Conservation (phyloP, 202 grass and related monocot genomes). For the Hordeum pubiflorum region DNA sequence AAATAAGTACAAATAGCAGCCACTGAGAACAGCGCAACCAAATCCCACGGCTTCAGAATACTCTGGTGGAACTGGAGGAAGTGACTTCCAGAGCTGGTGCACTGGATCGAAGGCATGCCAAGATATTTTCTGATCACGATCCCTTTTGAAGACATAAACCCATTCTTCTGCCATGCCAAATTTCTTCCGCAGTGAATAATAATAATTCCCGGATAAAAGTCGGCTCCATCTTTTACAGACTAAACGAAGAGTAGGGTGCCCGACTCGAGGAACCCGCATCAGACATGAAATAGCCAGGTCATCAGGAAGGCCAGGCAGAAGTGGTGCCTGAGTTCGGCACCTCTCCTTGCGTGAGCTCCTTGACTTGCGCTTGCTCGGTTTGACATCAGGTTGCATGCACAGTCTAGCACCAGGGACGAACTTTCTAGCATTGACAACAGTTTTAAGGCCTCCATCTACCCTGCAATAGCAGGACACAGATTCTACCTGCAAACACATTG, state of each 20-base stretch:
- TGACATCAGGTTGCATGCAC: slow-evolving; percentile 93
- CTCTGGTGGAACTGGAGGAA: slow-evolving; percentile 68
- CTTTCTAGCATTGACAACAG: slow-evolving; percentile 78
- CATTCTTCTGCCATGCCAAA: slow-evolving; percentile 76
- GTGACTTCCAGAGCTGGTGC: slow-evolving; percentile 61
- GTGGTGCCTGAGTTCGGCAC: slow-evolving; percentile 57
- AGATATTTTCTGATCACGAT: slow-evolving; percentile 67
- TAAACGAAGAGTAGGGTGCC: slow-evolving; percentile 51
- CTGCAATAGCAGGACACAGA: slow-evolving; percentile 89
- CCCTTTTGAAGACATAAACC: slow-evolving; percentile 76
- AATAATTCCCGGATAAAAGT: slow-evolving; percentile 72
- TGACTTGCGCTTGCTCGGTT: slow-evolving; percentile 62
- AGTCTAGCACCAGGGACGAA: slow-evolving; percentile 82
- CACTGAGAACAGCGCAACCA: slow-evolving; percentile 68
- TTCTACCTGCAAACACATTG: slow-evolving; percentile 58
- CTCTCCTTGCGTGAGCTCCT: slow-evolving; percentile 71
- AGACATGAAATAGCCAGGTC: slow-evolving; percentile 77
- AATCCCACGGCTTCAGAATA: slow-evolving; percentile 69
- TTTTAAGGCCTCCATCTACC: slow-evolving; percentile 86
- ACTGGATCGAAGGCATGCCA: slow-evolving; percentile 84
- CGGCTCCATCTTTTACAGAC: slow-evolving; percentile 70
- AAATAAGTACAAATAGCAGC: slow-evolving; percentile 79
- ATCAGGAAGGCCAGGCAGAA: slow-evolving; percentile 86
- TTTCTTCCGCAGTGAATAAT: slow-evolving; percentile 68
- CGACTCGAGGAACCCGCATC: slow-evolving; percentile 51